Evolutionary conservation across 2,329 filamentous ascomycete genomes (phyloP), one percentile per base, ranked within the genome.

Genomic region (Sporothrix curviconia): DNA sequence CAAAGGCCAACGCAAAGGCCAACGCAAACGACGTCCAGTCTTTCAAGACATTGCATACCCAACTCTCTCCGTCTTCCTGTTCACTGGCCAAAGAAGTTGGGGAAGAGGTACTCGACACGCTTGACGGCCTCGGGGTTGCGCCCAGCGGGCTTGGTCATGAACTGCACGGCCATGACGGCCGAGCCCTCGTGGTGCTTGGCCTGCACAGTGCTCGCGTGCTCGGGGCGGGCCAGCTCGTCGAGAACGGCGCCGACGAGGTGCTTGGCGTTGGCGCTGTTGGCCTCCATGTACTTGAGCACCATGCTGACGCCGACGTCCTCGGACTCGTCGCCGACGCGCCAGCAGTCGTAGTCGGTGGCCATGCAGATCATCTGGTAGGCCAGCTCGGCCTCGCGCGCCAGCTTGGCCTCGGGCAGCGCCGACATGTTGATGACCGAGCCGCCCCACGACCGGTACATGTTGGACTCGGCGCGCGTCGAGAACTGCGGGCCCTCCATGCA

Each of bases 401-500:
- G 85, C 79, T 99, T 99, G 51, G 92, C 89, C 76, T 99, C 94
- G 19, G 94, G 94, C 15, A 99, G 81, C 14, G 87, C 87, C 44
- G 90, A 95, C 94, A 99, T 99, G 82, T 97, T 97, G 79, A 99
- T 97, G 55, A 97, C 89, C 63, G 83, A 88, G 65, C 92, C 92
- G 66, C 92, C 92, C 89, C 91, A 96, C 60, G 84, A 80, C 65
- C 94, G 90, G 80, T 99, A 99, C 76, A 99, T 84, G 74, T 96
- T 85, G 58, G 89, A 94, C 76, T 99, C 94, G 59, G 94, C 92
- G 61, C 94, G 90, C 17, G 94, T 97, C 61, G 88, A 94, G 80
- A 99, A 99, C 67, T 96, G 91, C 19, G 94, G 94, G n/a, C 94
- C 94, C 81, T 99, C 94, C 88, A 99, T 99, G 76, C 92, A 96